These are phyloP conservation scores for Chalciporus sp. DNA, from an alignment of 1,284 basidiomycete species.

Conservation along the genomic window DNA sequence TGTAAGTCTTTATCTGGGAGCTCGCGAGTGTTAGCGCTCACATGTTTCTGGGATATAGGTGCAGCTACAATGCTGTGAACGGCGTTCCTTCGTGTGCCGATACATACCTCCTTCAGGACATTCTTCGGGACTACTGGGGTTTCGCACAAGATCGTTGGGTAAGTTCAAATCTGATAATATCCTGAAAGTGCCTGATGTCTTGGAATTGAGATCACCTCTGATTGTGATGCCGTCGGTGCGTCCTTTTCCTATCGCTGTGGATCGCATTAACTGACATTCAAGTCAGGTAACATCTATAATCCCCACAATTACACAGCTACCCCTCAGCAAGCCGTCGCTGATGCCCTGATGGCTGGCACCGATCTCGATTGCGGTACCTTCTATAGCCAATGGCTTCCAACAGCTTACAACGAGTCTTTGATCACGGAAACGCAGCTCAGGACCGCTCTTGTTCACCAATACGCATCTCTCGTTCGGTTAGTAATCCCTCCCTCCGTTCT, in stretches of 20 bases:
- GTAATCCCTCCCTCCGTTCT: constrained; percentile 20
- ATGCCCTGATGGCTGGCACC: constrained; percentile 54
- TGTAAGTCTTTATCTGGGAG: constrained; percentile 30
- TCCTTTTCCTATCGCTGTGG: background rate
- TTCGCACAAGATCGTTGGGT: constrained; percentile 55
- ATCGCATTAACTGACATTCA: constrained; percentile 22
- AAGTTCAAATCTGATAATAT: constrained; percentile 30
- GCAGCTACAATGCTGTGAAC: constrained; percentile 62
- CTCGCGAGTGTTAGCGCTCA: background rate
- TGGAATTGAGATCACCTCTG: constrained; percentile 14
- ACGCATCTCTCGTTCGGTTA: constrained; percentile 53
- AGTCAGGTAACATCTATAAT: constrained; percentile 47
- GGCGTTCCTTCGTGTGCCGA: constrained; percentile 57
- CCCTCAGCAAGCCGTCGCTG: constrained; percentile 48
- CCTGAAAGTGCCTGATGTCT: background rate
- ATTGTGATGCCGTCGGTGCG: constrained; percentile 39
- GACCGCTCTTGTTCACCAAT: constrained; percentile 46
- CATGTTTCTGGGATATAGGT: constrained; percentile 23
- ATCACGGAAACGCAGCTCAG: constrained; percentile 47
- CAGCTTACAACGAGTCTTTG: constrained; percentile 49
- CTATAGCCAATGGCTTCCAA: constrained; percentile 46
- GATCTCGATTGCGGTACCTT: constrained; percentile 57
- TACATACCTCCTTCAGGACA: constrained; percentile 51
- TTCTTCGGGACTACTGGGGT: constrained; percentile 54
- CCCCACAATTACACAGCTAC: constrained; percentile 49